phyloP scores from a whole-genome alignment of 805 yeast species.

The Saturnispora besseyi region DNA sequence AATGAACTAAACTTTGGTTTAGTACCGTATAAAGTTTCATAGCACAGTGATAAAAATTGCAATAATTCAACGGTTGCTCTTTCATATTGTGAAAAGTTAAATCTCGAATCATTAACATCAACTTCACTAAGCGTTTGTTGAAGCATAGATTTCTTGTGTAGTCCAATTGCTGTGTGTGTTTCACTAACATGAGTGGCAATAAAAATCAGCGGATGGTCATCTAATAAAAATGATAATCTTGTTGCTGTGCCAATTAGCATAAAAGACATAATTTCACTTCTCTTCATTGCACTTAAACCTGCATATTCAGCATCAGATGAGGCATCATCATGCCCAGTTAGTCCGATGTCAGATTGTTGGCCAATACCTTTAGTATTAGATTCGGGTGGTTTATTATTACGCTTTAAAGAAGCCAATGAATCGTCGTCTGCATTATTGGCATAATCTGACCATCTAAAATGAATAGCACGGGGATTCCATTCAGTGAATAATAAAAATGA shows the following conservation, averaged over 20 bases:
- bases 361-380: slow-evolving; percentile 5
- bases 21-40: slow-evolving; percentile 70
- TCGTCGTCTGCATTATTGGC: slow-evolving; percentile 53
- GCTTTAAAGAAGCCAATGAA: slow-evolving; percentile 2
- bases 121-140: slow-evolving; percentile 63
- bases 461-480: slow-evolving; percentile 94
- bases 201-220: slow-evolving; percentile 61
- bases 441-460: slow-evolving; percentile 79
- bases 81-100: slow-evolving; percentile 54
- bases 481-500: slow-evolving; percentile 82
- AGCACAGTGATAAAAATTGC: slow-evolving; percentile 72
- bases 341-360: not conserved
- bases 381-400: slow-evolving; percentile 9
- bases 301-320: slow-evolving; percentile 44
- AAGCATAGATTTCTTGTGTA: slow-evolving; percentile 72
- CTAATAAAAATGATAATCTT: slow-evolving; percentile 75
- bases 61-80: slow-evolving; percentile 73
- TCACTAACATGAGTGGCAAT: slow-evolving; percentile 82
- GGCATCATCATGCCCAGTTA: slow-evolving; percentile 11
- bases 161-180: slow-evolving; percentile 70
- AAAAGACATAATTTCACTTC: slow-evolving; percentile 90
- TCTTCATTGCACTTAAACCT: slow-evolving; percentile 75
- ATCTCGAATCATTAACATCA: slow-evolving; percentile 31
- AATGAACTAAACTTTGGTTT: slow-evolving; percentile 44
- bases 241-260: slow-evolving; percentile 86